Evolutionary conservation across 2,329 filamentous ascomycete genomes (phyloP).

Genomic region (Fusarium illudens): DNA sequence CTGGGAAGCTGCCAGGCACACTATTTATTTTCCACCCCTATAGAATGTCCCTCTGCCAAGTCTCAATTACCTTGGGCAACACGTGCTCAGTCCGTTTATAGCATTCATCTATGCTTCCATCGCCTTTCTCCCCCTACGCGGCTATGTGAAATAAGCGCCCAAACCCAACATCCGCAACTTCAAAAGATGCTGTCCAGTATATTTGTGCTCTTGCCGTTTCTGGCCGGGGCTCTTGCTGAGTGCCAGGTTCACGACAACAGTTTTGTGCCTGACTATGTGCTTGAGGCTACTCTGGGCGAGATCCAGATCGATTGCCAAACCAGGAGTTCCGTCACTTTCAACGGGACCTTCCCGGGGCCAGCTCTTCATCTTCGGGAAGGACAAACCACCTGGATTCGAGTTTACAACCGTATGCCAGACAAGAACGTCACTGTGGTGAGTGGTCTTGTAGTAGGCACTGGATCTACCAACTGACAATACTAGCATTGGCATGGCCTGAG

Average conservation of each 20-base stretch:
- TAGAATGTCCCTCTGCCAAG: no score
- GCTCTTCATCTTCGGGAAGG: constrained; percentile 14
- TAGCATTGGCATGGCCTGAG: constrained; percentile 75
- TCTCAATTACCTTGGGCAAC: no score
- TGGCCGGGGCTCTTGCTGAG: constrained; percentile 6
- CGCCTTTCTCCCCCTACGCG: not conserved
- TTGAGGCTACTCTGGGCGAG: constrained; percentile 13
- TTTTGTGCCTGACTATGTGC: constrained; percentile 21
- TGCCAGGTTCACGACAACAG: constrained; percentile 4
- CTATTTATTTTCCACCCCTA: no score
- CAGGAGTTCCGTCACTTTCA: constrained; percentile 8
- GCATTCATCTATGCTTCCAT: not conserved
- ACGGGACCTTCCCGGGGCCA: constrained; percentile 19
- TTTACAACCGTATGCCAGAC: constrained; percentile 16
- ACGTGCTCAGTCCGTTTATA: not conserved
- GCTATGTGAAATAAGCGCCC: not conserved
- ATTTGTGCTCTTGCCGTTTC: constrained; percentile 7
- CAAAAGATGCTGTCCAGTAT: not conserved
- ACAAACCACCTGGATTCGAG: constrained; percentile 27
- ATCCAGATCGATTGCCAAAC: constrained; percentile 20
- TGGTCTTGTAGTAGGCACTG: rapidly evolving
- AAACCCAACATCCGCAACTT: not conserved
- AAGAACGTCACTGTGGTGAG: constrained; percentile 30
- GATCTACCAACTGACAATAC: not conserved
- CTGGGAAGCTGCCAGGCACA: no score